Percentiles rank a stretch among this genome's conserved stretches.
These are phyloP conservation scores for Canariomyces notabilis DNA, from an alignment of 2,329 filamentous ascomycete genomes.

Conservation along the genomic window DNA sequence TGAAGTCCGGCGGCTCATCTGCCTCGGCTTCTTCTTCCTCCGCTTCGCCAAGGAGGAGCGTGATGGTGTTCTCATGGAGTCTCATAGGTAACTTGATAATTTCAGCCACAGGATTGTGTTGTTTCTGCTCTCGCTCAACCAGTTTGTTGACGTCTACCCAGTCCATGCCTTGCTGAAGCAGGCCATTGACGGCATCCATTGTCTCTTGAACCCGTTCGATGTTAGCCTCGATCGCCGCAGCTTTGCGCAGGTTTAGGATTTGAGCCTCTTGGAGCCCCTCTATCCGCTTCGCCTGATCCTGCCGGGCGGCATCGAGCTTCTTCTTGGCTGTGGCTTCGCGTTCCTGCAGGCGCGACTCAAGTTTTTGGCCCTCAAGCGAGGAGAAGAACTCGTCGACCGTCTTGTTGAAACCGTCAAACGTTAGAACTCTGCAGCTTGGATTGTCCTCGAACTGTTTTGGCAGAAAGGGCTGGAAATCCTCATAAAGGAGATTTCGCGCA, in stretches of 20 bases:
- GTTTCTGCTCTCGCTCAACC: constrained; percentile 78
- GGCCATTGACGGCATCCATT: constrained; percentile 82
- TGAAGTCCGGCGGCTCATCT: constrained; percentile 40
- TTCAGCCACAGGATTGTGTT: constrained; percentile 77
- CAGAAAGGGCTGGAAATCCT: constrained; percentile 92
- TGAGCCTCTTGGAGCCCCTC: constrained; percentile 79
- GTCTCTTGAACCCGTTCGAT: constrained; percentile 87
- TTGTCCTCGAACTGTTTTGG: constrained; percentile 74
- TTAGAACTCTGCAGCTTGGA: constrained; percentile 60
- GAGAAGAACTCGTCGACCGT: constrained; percentile 97
- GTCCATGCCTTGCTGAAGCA: constrained; percentile 94
- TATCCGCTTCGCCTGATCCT: constrained; percentile 79
- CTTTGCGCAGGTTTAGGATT: constrained; percentile 78
- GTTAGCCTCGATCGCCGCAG: constrained; percentile 85
- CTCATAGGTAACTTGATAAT: constrained; percentile 85
- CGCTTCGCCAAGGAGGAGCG: constrained; percentile 69
- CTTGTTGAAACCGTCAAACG: constrained; percentile 82
- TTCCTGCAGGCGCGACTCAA: constrained; percentile 78
- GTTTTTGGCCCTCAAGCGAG: constrained; percentile 87
- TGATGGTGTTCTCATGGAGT: constrained; percentile 83
- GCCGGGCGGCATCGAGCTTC: constrained; percentile 78
- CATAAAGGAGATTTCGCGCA: constrained; percentile 64
- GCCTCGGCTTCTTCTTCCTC: constrained; percentile 52
- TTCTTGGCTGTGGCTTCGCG: constrained; percentile 74
- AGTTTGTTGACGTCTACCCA: constrained; percentile 88